Percentiles rank a stretch among this genome's conserved stretches.
These are phyloP conservation scores for Ceratocystis ficicola DNA, from an alignment of 2,329 filamentous ascomycete species.

Conservation along the genomic window DNA sequence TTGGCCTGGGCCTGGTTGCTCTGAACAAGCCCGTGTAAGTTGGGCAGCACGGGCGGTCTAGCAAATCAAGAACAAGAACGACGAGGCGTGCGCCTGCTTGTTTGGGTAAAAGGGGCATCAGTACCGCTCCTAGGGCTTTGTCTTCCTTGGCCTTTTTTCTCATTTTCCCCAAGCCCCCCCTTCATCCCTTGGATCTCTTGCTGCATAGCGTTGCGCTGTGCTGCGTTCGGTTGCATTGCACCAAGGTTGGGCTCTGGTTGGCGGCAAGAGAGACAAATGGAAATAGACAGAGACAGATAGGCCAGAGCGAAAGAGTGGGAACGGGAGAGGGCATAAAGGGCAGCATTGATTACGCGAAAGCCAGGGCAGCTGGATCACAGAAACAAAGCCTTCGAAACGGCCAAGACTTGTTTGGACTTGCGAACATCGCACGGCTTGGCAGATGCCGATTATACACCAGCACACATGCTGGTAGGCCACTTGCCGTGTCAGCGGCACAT, in stretches of 20 bases:
- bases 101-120: conserved; percentile 12
- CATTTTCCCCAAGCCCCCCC: background rate
- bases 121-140: background rate
- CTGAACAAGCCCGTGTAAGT: too few species aligned
- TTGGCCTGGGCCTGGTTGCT: too few species aligned
- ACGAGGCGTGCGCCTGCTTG: conserved; percentile 9
- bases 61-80: background rate
- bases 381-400: background rate
- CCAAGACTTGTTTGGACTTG: background rate
- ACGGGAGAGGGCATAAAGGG: background rate
- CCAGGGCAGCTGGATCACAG: background rate
- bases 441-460: background rate
- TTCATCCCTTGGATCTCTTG: too few species aligned
- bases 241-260: background rate
- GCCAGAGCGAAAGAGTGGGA: background rate
- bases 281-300: background rate
- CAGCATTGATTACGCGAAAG: background rate
- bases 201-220: too few species aligned
- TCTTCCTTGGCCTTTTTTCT: background rate
- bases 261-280: background rate
- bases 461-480: too few species aligned
- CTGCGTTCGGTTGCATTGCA: too few species aligned
- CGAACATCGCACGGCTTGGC: conserved; percentile 6
- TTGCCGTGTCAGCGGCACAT: too few species aligned
- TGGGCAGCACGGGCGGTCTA: too few species aligned